These are phyloP conservation scores for Oryza longistaminata DNA, from an alignment of 176 grass and related monocot genomes.

Conservation along the genomic window DNA sequence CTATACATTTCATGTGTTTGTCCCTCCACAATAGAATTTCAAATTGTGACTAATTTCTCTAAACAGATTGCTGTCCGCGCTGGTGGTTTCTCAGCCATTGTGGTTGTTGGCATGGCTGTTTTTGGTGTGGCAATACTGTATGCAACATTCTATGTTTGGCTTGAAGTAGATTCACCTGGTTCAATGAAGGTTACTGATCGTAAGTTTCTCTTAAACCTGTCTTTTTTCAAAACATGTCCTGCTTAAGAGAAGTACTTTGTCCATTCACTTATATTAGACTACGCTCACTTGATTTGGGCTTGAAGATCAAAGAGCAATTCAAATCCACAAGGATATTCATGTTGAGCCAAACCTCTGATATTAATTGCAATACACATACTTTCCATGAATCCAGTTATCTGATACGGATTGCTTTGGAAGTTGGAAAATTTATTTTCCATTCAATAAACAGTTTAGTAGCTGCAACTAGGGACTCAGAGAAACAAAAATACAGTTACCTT, in stretches of 20 bases:
- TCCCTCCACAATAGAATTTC: neutral
- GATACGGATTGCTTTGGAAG: neutral
- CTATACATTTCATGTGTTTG: slow-evolving; percentile 15
- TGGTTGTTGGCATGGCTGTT: slow-evolving; percentile 99
- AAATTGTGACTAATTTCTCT: slow-evolving; percentile 43
- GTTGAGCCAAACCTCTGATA: neutral
- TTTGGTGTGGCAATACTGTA: slow-evolving; percentile 97
- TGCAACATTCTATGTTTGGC: slow-evolving; percentile 89
- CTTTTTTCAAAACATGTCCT: slow-evolving; percentile 33
- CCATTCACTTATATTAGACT: neutral
- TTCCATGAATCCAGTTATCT: neutral
- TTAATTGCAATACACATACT: neutral
- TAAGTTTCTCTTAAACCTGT: slow-evolving; percentile 53
- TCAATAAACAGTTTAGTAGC: neutral
- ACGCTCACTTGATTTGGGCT: neutral
- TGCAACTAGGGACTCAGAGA: neutral
- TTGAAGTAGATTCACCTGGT: slow-evolving; percentile 88
- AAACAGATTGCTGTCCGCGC: slow-evolving; percentile 97
- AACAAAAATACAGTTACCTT: neutral
- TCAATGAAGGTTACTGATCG: slow-evolving; percentile 97
- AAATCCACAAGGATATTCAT: neutral
- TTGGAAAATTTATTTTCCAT: neutral
- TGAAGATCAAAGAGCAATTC: neutral
- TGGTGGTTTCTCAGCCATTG: slow-evolving; percentile 94
- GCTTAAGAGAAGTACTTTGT: neutral